Evolutionary conservation across 176 grass and related monocot genomes (phyloP).

Genomic region (Chloris gayana): DNA sequence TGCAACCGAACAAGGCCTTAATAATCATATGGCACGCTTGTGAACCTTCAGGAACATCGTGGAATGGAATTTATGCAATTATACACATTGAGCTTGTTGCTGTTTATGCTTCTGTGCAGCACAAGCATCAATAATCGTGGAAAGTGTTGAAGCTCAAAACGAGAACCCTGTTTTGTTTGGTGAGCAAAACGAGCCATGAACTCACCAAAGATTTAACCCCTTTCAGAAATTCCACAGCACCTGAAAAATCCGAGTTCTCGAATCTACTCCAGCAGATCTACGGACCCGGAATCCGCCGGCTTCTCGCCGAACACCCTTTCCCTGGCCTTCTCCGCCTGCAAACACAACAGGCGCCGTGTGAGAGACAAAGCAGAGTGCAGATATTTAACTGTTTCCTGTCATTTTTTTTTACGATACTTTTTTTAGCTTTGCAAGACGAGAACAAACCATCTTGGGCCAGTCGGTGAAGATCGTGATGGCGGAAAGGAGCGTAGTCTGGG

Average conservation of each 20-base stretch:
- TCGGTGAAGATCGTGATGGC: conserved; percentile 74
- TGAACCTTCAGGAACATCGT: too few species aligned
- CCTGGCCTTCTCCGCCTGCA: conserved; percentile 60
- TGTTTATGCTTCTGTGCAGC: neutral
- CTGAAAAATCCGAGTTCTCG: neutral
- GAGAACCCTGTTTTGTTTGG: neutral
- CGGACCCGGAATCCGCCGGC: conserved; percentile 6
- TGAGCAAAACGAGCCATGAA: neutral
- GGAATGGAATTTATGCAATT: too few species aligned
- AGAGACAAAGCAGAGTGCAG: neutral
- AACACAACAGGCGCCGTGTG: neutral
- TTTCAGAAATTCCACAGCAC: neutral
- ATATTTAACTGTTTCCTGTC: neutral
- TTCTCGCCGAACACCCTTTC: conserved; percentile 61
- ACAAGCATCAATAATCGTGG: neutral
- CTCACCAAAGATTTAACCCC: neutral
- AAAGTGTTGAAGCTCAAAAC: neutral
- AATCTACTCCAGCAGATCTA: conserved; percentile 28
- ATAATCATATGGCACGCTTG: too few species aligned
- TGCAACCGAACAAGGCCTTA: too few species aligned
- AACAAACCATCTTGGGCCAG: conserved; percentile 78
- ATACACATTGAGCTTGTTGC: too few species aligned
- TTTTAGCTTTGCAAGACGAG: neutral
- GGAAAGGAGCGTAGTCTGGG: conserved; percentile 57
- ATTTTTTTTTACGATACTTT: too few species aligned